A percentile compares a stretch with the other conserved stretches of the same genome.
Conservation (phyloP, 345 rosid genomes). For the Camelina hispida region DNA sequence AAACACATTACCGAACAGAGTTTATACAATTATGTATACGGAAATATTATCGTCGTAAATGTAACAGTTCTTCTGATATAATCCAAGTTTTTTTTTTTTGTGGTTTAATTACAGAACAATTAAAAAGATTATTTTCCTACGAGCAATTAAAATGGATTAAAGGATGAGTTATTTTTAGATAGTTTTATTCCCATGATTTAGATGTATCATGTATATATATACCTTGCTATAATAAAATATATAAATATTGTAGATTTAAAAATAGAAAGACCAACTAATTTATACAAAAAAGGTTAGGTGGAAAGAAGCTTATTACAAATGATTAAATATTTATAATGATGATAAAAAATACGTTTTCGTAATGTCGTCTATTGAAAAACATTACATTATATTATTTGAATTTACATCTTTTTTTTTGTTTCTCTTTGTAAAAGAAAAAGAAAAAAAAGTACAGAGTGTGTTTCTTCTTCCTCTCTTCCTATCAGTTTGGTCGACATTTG, state of each 20-base stretch:
- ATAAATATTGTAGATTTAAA: not conserved
- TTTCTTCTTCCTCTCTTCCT: conserved; percentile 34
- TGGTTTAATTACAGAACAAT: not conserved
- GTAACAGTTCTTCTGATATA: not conserved
- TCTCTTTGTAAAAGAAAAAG: not conserved
- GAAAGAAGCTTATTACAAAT: conserved; percentile 4
- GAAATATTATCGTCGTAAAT: not conserved
- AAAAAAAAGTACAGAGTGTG: conserved; percentile 28
- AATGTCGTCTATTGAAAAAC: conserved; percentile 4
- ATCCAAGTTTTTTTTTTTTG: not conserved
- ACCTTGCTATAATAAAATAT: not conserved
- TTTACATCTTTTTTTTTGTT: not conserved
- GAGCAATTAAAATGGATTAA: not conserved
- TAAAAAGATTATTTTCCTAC: too few species aligned
- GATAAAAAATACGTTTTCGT: not conserved
- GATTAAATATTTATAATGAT: not conserved
- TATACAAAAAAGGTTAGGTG: conserved; percentile 26
- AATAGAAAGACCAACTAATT: conserved; percentile 24
- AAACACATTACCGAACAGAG: not conserved
- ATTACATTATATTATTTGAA: not conserved
- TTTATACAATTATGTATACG: not conserved
- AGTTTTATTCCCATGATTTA: not conserved
- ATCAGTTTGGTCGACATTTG: conserved; percentile 38
- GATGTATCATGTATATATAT: not conserved
- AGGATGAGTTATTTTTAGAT: not conserved